Evolutionary conservation across 768 basidiomycete genomes (phyloP), one percentile per base, ranked within the genome.

Genomic region (Tephrocybe rancida): DNA sequence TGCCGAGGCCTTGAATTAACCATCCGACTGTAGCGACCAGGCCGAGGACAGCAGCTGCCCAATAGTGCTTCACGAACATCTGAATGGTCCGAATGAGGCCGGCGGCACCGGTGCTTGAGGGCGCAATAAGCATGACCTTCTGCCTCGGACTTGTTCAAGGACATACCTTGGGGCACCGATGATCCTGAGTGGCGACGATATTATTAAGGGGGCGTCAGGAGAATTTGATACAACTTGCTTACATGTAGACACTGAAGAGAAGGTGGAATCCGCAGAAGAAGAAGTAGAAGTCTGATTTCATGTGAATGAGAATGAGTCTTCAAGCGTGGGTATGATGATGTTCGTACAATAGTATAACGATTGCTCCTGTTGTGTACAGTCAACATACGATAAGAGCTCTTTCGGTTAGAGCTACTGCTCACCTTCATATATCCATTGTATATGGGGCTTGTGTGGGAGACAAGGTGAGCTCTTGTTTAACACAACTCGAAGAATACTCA

Each of bases 351-450:
- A 96, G 76, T 95, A 96, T 67, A 95, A 72, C 3, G 93, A 83
- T 84, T 94, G 92, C 75, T 94, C 92, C 92, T 94, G 71, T 56
- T 57, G 57, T 44, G 46, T 45, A 48, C 43, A 44, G 60, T 67
- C 44, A 64, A 58, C 50, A 55, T 25, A 19, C 55, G 30, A 58
- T 42, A 62, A 38, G 46, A 45, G 27, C 39, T 50, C 53, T 50
- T 56, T 34, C 34, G 29, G n/a, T 46, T 61, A 42, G 56, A 50
- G 45, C 27, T 47, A 48, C 30, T 50, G 65, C 76, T 67, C 64
- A 88, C 95, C 83, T 97, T 96, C 87, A 94, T 92, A 76, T 93
- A 96, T 49, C 92, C 95, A 63, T 97, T 95, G 77, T 98, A 98
- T 66, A 95, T 91, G 14, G 96, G 95, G 64, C 93, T 93, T 64